Evolutionary conservation across 192 early-diverging fungal genomes (phyloP), one percentile per base, ranked within the genome.

Genomic region (Umbelopsis ramanniana): DNA sequence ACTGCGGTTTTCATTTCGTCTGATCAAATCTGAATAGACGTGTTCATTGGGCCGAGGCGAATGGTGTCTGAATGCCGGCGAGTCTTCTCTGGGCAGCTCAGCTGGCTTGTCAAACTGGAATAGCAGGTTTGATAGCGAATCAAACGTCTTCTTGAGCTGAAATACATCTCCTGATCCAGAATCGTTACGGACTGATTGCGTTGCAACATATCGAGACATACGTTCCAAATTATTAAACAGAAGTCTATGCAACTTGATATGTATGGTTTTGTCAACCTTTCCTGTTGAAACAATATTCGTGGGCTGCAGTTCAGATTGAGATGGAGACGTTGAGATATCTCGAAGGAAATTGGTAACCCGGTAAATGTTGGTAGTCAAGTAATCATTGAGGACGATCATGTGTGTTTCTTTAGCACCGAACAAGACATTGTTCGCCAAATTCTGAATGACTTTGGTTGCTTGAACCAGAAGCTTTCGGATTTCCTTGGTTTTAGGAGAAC

Each of bases 371-470:
- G 88, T 79, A 9, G 88, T 81, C 72, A 99, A 83, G 66, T 97
- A 93, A 38, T 91, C 89, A 77, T 99, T 98, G 21, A 97, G 86
- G 14, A 88, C 88, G 21, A 87, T 88, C 94, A 99, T 94, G 74
- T 92, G 96, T 0, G 89, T 87, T 83, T 99, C 97, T 80, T 98
- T 98, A 69, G 87, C 87, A 46, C 96, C 96, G 83, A 99, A 99
- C 45, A 94, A 83, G n/a, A 97, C 93, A 74, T 97, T 93, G 79
- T 97, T 99, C 24, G 96, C 95, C 71, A 99, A 75, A 74, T 97
- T 97, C 71, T 97, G 96, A 55, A 98, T 96, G 21, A 97, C 92
- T 80, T 97, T 98, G 19, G 94, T 97, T 54, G 91, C 91, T 48
- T 97, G 82, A 26, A 99, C 78, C 46, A 98, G 77, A 26, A 95